Evolutionary conservation across 139 green algal species (phyloP).

Genomic region (Edaphochlamys debaryana): DNA sequence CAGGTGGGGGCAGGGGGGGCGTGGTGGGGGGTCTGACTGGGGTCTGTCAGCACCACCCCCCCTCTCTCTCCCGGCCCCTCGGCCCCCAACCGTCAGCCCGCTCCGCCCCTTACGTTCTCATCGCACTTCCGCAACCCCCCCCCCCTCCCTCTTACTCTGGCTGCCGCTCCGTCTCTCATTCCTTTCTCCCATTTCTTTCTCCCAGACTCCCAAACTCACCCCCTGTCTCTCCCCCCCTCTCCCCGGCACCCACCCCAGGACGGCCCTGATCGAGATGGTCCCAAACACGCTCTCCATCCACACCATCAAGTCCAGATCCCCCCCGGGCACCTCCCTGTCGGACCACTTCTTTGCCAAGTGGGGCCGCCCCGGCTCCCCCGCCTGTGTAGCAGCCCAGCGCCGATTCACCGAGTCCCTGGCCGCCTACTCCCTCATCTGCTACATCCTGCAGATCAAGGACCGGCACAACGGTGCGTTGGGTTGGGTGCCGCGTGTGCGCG

Average conservation of each 20-base stretch:
- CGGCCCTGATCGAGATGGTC: slow-evolving; percentile 97
- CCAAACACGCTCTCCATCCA: slow-evolving; percentile 94
- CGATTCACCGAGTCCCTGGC: slow-evolving; percentile 91
- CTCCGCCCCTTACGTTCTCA: no score
- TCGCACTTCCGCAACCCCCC: no score
- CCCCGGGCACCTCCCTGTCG: slow-evolving; percentile 60
- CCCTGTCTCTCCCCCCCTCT: not conserved
- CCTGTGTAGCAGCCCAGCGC: slow-evolving; percentile 80
- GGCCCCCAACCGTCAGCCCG: no score
- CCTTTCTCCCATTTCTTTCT: no score
- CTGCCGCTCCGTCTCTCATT: no score
- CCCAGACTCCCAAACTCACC: no score
- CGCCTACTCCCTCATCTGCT: slow-evolving; percentile 91
- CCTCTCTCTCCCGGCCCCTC: no score
- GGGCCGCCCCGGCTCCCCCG: slow-evolving; percentile 56
- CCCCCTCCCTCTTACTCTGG: no score
- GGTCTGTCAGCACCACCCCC: no score
- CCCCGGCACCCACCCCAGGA: slow-evolving; percentile 53
- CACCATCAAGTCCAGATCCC: slow-evolving; percentile 84
- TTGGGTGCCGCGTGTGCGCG: no score
- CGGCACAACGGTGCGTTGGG: slow-evolving; percentile 95
- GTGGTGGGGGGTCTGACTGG: not conserved
- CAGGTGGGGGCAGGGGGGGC: slow-evolving; percentile 38
- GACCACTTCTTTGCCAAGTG: slow-evolving; percentile 89
- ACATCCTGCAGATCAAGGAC: slow-evolving; percentile 94